Evolutionary conservation across 805 yeast species (phyloP), one percentile per base, ranked within the genome.

Genomic region (Ogataea salicorniae): DNA sequence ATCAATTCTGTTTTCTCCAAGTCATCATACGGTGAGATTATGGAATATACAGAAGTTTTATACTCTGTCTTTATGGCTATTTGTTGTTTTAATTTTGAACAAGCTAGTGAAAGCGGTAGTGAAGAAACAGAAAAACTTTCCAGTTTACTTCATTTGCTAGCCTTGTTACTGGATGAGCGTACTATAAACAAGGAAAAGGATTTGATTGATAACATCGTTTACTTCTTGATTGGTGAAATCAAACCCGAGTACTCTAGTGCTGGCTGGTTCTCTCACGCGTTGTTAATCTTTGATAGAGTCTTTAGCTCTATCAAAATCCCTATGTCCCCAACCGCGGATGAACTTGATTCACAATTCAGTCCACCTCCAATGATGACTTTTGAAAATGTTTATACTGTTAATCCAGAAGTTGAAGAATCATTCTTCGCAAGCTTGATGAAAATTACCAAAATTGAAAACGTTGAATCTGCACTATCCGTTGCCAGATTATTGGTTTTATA

Each of bases 251-350:
- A 61, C 48, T 66, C 65, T 2, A 73, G 76, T 50, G 58, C 70
- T 26, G 70, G 72, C 15, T 87, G 87, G 84, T 79, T 80, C 56
- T 76, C 84, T 0, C 71, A 76, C 47, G 79, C 81, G 0, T 60
- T 88, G 34, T 63, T 73, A 23, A 73, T 82, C 4, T 70, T 80
- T 41, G 87, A 81, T 46, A 77, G 75, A 34, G 63, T 82, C 3
- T 56, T 86, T 39, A 70, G 81, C 1, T 75, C 71, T 38, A 68
- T 79, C 3, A 73, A 72, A 34, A 66, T 80, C 5, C 88, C 89
- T 0, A 56, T 55, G 41, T 65, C 78, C 7, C 87, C 87, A 0
- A 51, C 52, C 1, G 62, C 72, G 6, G 77, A 73, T 48, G 52
- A 60, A 16, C 33, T 62, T 5, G 40, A 44, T 3, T 50, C 45